Base-by-base conservation (phyloP, 306 rosid genomes). In the Vigna reflexopilosa region DNA sequence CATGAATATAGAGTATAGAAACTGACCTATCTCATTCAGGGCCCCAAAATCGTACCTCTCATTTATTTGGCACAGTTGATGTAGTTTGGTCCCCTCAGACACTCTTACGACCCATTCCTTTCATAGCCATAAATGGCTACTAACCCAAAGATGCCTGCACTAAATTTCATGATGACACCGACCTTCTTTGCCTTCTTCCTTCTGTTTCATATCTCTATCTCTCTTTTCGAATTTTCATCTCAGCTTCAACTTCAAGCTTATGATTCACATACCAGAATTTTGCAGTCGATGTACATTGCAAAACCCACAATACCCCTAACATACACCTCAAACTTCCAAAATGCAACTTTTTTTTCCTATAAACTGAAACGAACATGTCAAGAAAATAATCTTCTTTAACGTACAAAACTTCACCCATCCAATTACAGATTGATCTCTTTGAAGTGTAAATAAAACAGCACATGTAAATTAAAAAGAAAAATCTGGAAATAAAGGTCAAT, bases 61-160 rank as follows among this genome's bases (percentile, higher is more conserved):
- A 81, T 75, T 64, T 64, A 77, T 80, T 81, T 78, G 58, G 42
- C 72, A 83, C 19, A 73, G 44, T 73, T 67, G 84, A 75, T 12
- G 10, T 30, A 64, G 59, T 38, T 69, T 75, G 86, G 87, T 81
- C 89, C 85, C 85, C 83, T 72, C 74, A 24, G 51, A 73, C 78
- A 67, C 70, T 26, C 28, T 3, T 52, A 55, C 17, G 75, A 82
- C 61, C 67, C 79, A 76, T 84, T 75, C 24, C 80, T 73, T 80
- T 90, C 91, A 79, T 66, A 72, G 75, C 75, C 59, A 76, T 88
- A 81, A 80, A 84, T 84, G 80, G 61, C 77, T 67, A 75, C 83
- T 85, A 67, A 83, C 79, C 88, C 77, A 52, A 87, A 73, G 82
- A 81, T 78, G 80, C 85, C 58, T 70, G 70, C 84, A 81, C 76